Evolutionary conservation across 148 eudicot genomes (phyloP).

Genomic region (Oxyria digyna): DNA sequence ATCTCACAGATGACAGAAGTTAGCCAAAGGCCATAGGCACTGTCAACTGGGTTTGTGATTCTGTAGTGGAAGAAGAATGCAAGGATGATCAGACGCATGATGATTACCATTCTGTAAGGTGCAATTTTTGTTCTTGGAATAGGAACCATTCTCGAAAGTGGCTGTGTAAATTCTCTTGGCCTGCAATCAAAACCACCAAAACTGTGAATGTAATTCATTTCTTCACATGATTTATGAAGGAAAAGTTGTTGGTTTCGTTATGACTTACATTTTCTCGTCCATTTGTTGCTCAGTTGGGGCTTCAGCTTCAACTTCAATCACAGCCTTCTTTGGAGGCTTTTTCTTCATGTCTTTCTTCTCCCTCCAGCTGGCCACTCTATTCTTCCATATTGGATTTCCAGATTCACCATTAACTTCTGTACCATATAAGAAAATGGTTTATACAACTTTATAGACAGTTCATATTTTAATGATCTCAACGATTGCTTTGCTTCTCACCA

Average conservation of each 20-base stretch:
- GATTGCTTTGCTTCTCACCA: constrained; percentile 40
- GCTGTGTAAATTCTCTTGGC: constrained; percentile 29
- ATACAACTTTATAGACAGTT: neutral
- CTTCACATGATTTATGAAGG: neutral
- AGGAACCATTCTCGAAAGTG: constrained; percentile 68
- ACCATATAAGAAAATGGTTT: neutral
- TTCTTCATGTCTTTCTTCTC: constrained; percentile 84
- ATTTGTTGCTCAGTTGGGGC: constrained; percentile 62
- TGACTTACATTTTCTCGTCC: constrained; percentile 45
- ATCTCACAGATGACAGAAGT: constrained; percentile 98
- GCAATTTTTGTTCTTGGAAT: constrained; percentile 65
- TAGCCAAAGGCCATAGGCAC: constrained; percentile 87
- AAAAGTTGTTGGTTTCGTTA: neutral
- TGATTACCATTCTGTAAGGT: constrained; percentile 72
- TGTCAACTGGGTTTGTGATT: constrained; percentile 88
- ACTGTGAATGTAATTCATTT: neutral
- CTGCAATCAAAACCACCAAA: constrained; percentile 24
- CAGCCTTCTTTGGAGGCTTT: constrained; percentile 27
- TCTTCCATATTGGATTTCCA: constrained; percentile 93
- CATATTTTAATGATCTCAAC: neutral
- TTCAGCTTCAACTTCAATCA: constrained; percentile 29
- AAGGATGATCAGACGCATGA: constrained; percentile 63
- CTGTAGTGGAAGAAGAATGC: constrained; percentile 87
- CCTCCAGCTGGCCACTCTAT: constrained; percentile 91
- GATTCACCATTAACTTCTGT: constrained; percentile 58